phyloP scores from a whole-genome alignment of 192 early-diverging fungal species.

The Glomus cerebriforme region DNA sequence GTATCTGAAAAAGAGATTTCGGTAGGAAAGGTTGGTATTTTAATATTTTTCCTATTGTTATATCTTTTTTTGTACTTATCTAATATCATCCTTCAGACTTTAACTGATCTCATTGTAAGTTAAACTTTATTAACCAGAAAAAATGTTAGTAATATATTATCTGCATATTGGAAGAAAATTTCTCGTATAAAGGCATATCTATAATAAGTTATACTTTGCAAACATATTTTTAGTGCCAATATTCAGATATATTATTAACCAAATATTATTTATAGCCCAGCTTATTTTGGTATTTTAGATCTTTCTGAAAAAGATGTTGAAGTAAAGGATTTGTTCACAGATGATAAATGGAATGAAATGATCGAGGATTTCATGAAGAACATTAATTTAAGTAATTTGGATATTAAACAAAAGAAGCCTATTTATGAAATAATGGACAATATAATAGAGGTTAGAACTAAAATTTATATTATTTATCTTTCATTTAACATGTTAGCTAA shows the following conservation, averaged over 20 bases:
- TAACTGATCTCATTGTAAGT: background rate
- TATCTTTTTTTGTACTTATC: too few species aligned
- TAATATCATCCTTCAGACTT: too few species aligned
- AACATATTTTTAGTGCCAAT: background rate
- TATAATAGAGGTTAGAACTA: background rate
- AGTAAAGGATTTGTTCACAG: conserved; percentile 26
- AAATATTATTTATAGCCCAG: conserved; percentile 20
- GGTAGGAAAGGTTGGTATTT: too few species aligned
- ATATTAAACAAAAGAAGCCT: background rate
- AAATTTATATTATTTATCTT: conserved; percentile 14
- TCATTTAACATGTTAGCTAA: conserved; percentile 7
- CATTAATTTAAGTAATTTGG: conserved; percentile 20
- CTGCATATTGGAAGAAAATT: background rate
- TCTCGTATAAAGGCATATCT: conserved; percentile 8
- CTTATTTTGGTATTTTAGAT: conserved; percentile 31
- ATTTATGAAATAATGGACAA: conserved; percentile 19
- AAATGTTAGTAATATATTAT: background rate
- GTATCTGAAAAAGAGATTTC: too few species aligned
- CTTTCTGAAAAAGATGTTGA: conserved; percentile 12
- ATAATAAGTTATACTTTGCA: conserved; percentile 11
- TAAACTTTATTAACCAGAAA: background rate
- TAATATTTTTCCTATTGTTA: too few species aligned
- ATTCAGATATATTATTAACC: background rate
- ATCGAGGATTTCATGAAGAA: conserved; percentile 15
- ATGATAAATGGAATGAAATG: conserved; percentile 29